Conservation (phyloP, 208 protist genomes). For the Wallacemonas sp. region DNA sequence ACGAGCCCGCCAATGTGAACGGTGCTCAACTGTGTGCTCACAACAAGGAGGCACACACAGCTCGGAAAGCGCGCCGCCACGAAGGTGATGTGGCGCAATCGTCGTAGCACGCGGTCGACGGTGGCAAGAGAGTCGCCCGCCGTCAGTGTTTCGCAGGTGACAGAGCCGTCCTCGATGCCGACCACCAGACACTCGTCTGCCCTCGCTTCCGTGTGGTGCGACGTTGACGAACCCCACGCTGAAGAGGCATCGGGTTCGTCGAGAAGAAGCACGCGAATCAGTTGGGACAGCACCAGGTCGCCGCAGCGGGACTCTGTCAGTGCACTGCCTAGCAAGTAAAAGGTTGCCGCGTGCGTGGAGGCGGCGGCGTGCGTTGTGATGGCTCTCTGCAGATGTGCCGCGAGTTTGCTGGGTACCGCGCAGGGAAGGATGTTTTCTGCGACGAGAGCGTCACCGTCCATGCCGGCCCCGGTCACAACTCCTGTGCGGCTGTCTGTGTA, state of each 20-base stretch:
- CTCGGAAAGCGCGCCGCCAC: not conserved
- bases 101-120: conserved; percentile 19
- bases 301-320: not conserved
- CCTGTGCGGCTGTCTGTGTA: not conserved
- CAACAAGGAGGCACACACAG: conserved; percentile 14
- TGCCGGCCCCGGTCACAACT: not conserved
- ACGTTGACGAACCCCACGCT: not conserved
- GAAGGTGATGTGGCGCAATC: conserved; percentile 29
- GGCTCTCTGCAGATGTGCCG: not conserved
- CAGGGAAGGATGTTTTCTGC: not conserved
- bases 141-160: conserved; percentile 30
- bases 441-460: not conserved
- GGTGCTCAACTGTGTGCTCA: conserved; percentile 27
- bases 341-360: not conserved
- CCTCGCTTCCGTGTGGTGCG: not conserved
- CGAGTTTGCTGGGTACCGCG: conserved; percentile 2
- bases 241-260: no score
- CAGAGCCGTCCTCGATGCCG: conserved; percentile 35
- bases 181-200: conserved; percentile 62
- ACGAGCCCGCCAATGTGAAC: conserved; percentile 38
- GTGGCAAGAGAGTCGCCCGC: conserved; percentile 7
- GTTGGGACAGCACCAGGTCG: not conserved
- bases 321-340: not conserved
- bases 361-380: not conserved
- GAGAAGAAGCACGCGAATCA: not conserved